Percentiles rank a stretch among this genome's conserved stretches.
phyloP scores from a whole-genome alignment of 306 rosid genomes.

The Adenanthera pavonina region DNA sequence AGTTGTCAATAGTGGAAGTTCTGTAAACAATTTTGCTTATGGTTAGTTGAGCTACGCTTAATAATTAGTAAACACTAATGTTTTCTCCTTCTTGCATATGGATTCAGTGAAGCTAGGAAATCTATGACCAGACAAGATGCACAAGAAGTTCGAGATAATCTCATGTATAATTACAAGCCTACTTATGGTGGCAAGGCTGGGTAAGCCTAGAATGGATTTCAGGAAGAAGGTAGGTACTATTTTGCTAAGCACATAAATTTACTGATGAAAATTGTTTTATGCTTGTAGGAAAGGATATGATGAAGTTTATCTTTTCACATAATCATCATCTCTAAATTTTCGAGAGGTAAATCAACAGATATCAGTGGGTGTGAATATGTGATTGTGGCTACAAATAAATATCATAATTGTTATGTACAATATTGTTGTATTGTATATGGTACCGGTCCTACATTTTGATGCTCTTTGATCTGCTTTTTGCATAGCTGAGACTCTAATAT shows the following conservation, averaged over 20 bases:
- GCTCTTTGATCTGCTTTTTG: background rate
- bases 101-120: constrained; percentile 91
- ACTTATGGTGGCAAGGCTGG: constrained; percentile 84
- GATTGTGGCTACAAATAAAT: background rate
- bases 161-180: constrained; percentile 85
- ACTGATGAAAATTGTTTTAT: background rate
- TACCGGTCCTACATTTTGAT: background rate
- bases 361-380: background rate
- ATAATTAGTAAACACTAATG: background rate
- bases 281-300: constrained; percentile 72
- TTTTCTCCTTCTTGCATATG: constrained; percentile 12
- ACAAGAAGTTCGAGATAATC: constrained; percentile 65
- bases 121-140: constrained; percentile 69
- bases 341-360: background rate
- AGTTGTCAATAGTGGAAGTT: too few relatives aligned
- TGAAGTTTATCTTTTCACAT: constrained; percentile 70
- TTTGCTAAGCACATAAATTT: background rate
- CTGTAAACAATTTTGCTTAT: too few relatives aligned
- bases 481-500: background rate
- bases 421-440: background rate
- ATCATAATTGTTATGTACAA: background rate
- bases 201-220: constrained; percentile 48
- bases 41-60: too few relatives aligned
- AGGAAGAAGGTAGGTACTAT: background rate
- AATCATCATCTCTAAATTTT: background rate